Conservation (phyloP, 257 asterid species). For the Jacaranda copaia region DNA sequence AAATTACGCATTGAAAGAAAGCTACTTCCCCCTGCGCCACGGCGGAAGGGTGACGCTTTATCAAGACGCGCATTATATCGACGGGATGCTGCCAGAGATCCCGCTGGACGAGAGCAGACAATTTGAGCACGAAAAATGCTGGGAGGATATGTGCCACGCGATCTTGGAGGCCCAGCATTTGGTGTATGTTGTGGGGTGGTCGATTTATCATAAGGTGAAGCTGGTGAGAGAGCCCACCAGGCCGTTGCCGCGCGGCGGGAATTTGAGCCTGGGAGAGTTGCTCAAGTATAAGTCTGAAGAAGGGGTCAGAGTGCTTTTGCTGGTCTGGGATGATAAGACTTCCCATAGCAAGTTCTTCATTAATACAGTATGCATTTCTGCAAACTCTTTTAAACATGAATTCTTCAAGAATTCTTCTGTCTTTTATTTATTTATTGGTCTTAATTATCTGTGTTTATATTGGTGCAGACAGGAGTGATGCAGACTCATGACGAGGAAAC, state of each 20-base stretch:
- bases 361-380: constrained; percentile 44
- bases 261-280: constrained; percentile 59
- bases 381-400: no score
- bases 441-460: not conserved
- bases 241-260: constrained; percentile 55
- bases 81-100: constrained; percentile 54
- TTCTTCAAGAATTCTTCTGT: no score
- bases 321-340: constrained; percentile 75
- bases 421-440: not conserved
- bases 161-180: constrained; percentile 60
- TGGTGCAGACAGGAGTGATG: constrained; percentile 64
- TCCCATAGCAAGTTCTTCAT: constrained; percentile 58
- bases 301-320: constrained; percentile 63
- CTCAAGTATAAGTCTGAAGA: constrained; percentile 65
- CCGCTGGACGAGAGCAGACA: constrained; percentile 39
- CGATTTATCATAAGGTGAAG: constrained; percentile 59
- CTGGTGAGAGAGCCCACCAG: constrained; percentile 60
- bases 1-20: constrained; percentile 42
- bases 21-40: constrained; percentile 61
- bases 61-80: constrained; percentile 64
- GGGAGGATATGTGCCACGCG: constrained; percentile 70
- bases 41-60: constrained; percentile 64
- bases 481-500: constrained; percentile 73
- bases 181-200: constrained; percentile 66
- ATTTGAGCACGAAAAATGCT: constrained; percentile 59